Evolutionary conservation across 805 yeast species (phyloP), one percentile per base, ranked within the genome.

Genomic region (Kodamaea lidongshanica): DNA sequence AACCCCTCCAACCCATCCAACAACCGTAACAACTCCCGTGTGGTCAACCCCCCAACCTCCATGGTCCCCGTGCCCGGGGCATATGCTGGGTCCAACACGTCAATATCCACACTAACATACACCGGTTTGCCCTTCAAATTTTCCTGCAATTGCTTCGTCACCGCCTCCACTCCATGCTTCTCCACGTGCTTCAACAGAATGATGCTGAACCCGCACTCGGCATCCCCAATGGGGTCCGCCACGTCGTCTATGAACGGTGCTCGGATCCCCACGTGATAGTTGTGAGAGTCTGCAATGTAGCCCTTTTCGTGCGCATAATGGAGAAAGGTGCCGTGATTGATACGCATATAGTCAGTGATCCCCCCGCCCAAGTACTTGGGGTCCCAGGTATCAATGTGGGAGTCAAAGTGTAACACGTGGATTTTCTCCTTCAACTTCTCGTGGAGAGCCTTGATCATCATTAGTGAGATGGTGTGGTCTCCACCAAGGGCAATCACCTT

Each of bases 31-130:
- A 80, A 56, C 47, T 81, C 89, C 27, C 89, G 61, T 1, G 46
- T 40, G 9, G 76, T 67, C 65, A 79, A 71, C 3, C 92, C 92
- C 10, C 87, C 92, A 4, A 70, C 73, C 47, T 81, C 92, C 42
- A 79, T 72, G 4, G 92, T 81, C 7, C 92, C 92, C 0, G 89
- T 80, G 1, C 83, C 88, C 10, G 88, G 83, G 3, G 85, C 85
- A 29, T 65, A 58, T 4, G 81, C 74, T 0, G 87, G 87, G 46
- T 81, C 92, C 37, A 81, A 61, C 2, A 77, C 81, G 47, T 78
- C 86, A 26, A 74, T 67, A 49, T 69, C 74, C 19, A 68, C 61
- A 0, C 69, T 53, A 4, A 69, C 48, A 41, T 69, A 68, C 2
- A 65, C 72, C 2, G 71, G 71, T 10, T 47, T 38, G 19, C 46